A percentile compares a stretch with the other conserved stretches of the same genome.
These are phyloP conservation scores for Aspergillus asperescens DNA, from an alignment of 495 filamentous ascomycete genomes.

Conservation along the genomic window DNA sequence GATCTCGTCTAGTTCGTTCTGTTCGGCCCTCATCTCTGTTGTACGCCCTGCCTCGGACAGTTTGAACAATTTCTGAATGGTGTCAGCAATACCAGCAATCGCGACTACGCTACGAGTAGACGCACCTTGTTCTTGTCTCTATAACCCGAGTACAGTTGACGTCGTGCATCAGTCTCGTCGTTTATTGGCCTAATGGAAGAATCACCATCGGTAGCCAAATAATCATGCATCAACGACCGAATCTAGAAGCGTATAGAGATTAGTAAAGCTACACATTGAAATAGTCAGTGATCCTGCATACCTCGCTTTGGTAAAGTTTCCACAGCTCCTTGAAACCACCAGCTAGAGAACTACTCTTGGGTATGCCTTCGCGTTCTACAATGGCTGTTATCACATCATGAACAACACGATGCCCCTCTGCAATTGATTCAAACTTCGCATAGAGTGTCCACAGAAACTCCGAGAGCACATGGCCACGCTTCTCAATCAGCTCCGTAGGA, in stretches of 20 bases:
- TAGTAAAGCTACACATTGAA: neutral
- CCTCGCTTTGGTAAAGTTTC: constrained; percentile 82
- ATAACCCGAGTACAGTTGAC: constrained; percentile 53
- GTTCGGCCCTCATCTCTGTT: constrained; percentile 67
- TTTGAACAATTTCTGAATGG: constrained; percentile 70
- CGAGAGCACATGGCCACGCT: constrained; percentile 73
- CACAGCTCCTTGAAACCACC: constrained; percentile 88
- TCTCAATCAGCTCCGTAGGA: constrained; percentile 60
- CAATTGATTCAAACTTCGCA: constrained; percentile 94
- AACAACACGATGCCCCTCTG: constrained; percentile 88
- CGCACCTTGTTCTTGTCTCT: constrained; percentile 63
- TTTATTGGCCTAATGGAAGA: constrained; percentile 44
- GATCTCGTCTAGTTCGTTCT: constrained; percentile 86
- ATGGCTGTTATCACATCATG: constrained; percentile 86
- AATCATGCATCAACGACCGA: constrained; percentile 89
- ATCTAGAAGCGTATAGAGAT: constrained; percentile 52
- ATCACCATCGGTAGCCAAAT: constrained; percentile 89
- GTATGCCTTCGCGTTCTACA: constrained; percentile 64
- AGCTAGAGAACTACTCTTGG: constrained; percentile 51
- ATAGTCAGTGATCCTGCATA: constrained; percentile 20
- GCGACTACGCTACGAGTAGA: neutral
- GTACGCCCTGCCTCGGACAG: constrained; percentile 77
- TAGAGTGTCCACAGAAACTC: constrained; percentile 90
- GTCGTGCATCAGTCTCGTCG: constrained; percentile 44
- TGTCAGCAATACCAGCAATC: constrained; percentile 20